Conservation (phyloP, 169 alveolate species). For the Amoebophrya sp. region DNA sequence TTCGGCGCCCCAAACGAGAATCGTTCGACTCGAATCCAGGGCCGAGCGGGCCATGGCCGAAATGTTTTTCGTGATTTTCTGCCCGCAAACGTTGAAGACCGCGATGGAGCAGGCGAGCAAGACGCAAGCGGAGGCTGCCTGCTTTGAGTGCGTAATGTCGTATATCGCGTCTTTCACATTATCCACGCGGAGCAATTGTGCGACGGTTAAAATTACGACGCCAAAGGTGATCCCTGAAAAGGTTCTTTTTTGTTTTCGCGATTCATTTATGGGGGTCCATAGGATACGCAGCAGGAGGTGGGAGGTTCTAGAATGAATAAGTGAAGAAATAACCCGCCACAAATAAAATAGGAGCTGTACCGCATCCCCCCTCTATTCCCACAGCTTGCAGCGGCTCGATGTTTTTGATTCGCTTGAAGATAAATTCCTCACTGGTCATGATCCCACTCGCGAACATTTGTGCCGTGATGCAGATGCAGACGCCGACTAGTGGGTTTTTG, state of each 20-base stretch:
- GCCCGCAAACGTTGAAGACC: constrained; percentile 19
- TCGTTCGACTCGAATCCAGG: neutral
- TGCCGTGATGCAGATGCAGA: neutral
- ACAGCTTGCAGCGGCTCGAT: neutral
- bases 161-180: neutral
- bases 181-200: neutral
- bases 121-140: neutral
- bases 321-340: too few species aligned
- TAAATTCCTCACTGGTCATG: neutral
- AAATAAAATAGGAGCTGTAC: too few species aligned
- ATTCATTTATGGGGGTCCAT: too few species aligned
- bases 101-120: neutral
- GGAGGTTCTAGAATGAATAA: too few species aligned
- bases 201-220: neutral
- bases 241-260: too few species aligned
- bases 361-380: neutral
- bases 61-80: neutral
- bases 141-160: neutral
- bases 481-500: neutral
- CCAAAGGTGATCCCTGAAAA: too few species aligned
- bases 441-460: neutral
- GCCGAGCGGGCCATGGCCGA: constrained; percentile 20
- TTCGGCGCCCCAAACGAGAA: neutral
- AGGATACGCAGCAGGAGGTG: too few species aligned
- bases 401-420: neutral